Base-by-base conservation (phyloP, 176 grass and related monocot genomes). In the Oryza nivara region DNA sequence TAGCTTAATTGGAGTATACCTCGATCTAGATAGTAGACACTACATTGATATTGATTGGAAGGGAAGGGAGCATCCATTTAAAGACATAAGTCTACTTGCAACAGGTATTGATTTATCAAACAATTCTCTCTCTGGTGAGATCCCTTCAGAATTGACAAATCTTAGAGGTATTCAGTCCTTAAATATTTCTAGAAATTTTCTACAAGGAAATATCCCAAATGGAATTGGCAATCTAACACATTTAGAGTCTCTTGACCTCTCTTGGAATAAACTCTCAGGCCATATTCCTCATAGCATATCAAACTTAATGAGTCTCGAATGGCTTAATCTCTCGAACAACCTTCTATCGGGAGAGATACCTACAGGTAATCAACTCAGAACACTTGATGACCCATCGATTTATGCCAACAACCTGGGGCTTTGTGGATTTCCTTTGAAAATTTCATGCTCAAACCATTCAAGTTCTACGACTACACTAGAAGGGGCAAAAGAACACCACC, bases 181-280 rank as follows among this genome's bases (percentile, higher is more conserved):
- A 14, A 87, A 75, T 43, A 5, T 87, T 0, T 87, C 47, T 1
- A 60, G 78, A 23, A 87, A 87, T 30, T 1, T 30, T 2, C 58
- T 58, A 75, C 34, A 28, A 5, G 85, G 71, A 46, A 4, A 7
- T 19, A 81, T 75, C 70, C 85, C 77, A 1, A 26, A 22, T 11
- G 12, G 60, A 3, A 87, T 75, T 68, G 77, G 85, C 11, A 35
- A 75, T 5, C 26, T 87, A 0, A 23, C 1, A 60, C 4, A 45
- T 3, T 5, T 87, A 4, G 85, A 81, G 41, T 81, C 11, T 0
- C 78, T 75, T 45, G 85, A 87, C 35, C 72, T 87, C 46, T 75
- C 78, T 34, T 60, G 48, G 47, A 87, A 87, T 35, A 25, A 87
- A 22, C 64, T 87, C 41, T 22, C 6, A 1, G 83, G 73, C 1